Conservation (phyloP, 352 stramenopile species). For the Globisporangium irregulare region DNA sequence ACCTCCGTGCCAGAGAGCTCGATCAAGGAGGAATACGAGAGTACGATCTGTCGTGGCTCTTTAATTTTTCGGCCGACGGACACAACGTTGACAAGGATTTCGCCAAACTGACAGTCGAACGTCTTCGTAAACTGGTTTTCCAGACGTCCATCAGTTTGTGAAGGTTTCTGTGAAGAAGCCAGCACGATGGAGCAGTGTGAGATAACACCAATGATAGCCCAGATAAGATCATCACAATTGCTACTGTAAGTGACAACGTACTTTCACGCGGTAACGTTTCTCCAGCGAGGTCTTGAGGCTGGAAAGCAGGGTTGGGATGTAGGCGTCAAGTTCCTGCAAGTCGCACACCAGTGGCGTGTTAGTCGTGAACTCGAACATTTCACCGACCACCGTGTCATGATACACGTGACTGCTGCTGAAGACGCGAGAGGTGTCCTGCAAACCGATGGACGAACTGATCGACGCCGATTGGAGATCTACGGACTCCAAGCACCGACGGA, state of each 20-base stretch:
- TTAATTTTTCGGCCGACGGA: conserved; percentile 1
- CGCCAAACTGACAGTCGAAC: not conserved
- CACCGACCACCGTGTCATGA: not conserved
- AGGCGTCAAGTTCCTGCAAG: not conserved
- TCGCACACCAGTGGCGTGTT: not conserved
- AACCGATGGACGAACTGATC: not conserved
- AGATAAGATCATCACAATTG: not conserved
- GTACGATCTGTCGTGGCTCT: not conserved
- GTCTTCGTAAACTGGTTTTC: not conserved
- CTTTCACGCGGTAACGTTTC: not conserved
- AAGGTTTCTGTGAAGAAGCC: not conserved
- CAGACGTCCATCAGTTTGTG: not conserved
- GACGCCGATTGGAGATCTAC: not conserved
- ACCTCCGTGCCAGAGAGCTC: not conserved
- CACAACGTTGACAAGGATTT: not conserved
- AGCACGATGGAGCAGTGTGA: not conserved
- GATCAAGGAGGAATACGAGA: not conserved
- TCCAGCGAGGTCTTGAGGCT: not conserved
- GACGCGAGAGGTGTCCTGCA: conserved; percentile 1
- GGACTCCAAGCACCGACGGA: not conserved
- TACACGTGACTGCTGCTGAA: conserved; percentile 14
- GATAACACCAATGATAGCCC: not conserved
- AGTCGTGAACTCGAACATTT: conserved; percentile 6
- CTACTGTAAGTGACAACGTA: too few species aligned
- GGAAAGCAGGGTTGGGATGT: not conserved